Base-by-base conservation (phyloP, 495 filamentous ascomycete genomes). In the Cairneyella variabilis region DNA sequence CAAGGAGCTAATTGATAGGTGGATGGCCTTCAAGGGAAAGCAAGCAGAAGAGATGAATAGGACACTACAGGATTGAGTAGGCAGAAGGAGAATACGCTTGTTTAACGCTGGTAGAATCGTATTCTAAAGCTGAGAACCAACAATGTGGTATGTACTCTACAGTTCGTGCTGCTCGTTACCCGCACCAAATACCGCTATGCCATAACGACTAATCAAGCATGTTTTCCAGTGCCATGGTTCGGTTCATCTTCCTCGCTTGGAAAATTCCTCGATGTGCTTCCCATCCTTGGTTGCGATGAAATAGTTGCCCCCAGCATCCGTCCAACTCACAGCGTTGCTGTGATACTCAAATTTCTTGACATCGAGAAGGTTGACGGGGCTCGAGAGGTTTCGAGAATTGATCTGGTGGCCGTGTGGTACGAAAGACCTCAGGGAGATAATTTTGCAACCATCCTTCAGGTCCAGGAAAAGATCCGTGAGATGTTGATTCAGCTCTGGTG, bases 391-490 rank as follows among this genome's bases (percentile, higher is more conserved):
- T 32, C 86, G 78, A 3, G 72, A 71, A 22, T 81, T 79, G 37
- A 89, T 85, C 56, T 84, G 79, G 53, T 88, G 83, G 51, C 82
- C 84, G 7, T 77, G 74, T 6, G 84, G 80, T 18, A 90, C 88
- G 62, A 95, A 95, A 3, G 83, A 84, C 64, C 90, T 90, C 25
- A 95, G 70, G 9, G 84, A 89, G 26, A 97, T 84, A 52, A 98
- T 86, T 66, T 86, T 83, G 65, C 87, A 88, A 23, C 95, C 95
- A 44, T 90, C 83, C 69, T 96, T 97, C 60, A 97, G 78, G 65
- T 98, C 93, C 54, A 98, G 69, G 65, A 98, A 98, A 72, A 96
- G 87, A 57, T 88, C 84, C 57, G 90, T 83, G 48, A 98, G 78
- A 58, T 84, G 79, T 63, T 88, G 85, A 69, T 97, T 98, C 50